These are phyloP conservation scores for Orbilia brochopaga DNA, from an alignment of 2,329 filamentous ascomycete genomes.

Conservation along the genomic window DNA sequence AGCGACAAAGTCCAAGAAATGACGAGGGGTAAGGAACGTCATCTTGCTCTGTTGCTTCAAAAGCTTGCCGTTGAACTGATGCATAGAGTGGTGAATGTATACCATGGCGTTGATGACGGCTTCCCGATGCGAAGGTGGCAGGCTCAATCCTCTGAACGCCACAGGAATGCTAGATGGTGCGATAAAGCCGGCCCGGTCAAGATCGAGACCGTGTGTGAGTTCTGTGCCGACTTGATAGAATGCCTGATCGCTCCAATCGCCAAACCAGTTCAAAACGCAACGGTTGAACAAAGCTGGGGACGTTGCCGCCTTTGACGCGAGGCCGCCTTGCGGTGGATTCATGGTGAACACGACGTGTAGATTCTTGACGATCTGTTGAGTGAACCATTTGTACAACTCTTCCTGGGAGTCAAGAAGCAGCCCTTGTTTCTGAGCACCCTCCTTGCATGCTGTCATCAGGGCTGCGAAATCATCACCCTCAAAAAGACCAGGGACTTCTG, in stretches of 20 bases:
- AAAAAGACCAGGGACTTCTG: slow-evolving; percentile 97
- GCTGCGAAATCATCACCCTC: slow-evolving; percentile 98
- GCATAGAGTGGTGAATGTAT: slow-evolving; percentile 94
- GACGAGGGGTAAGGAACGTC: slow-evolving; percentile 91
- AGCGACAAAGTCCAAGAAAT: slow-evolving; percentile 97
- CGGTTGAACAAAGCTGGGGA: slow-evolving; percentile 98
- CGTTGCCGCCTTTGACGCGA: slow-evolving; percentile 95
- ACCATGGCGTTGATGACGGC: slow-evolving; percentile 98
- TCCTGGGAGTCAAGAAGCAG: slow-evolving; percentile 95
- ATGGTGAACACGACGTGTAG: slow-evolving; percentile 99
- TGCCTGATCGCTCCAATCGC: slow-evolving; percentile 99
- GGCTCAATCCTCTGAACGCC: slow-evolving; percentile 80
- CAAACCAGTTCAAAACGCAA: slow-evolving; percentile 99
- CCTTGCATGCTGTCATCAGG: slow-evolving; percentile 99
- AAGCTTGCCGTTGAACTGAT: slow-evolving; percentile 84
- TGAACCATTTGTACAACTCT: slow-evolving; percentile 99
- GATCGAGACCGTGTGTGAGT: slow-evolving; percentile 92
- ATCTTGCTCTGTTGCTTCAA: slow-evolving; percentile 89
- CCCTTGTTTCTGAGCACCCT: slow-evolving; percentile 94
- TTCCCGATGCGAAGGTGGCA: slow-evolving; percentile 89
- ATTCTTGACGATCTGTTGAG: slow-evolving; percentile 98
- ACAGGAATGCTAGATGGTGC: slow-evolving; percentile 92
- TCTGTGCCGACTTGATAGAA: slow-evolving; percentile 97
- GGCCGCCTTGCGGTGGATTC: slow-evolving; percentile 95
- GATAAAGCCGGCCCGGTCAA: slow-evolving; percentile 83